phyloP scores from a whole-genome alignment of 306 rosid genomes.

The Inga laurina region DNA sequence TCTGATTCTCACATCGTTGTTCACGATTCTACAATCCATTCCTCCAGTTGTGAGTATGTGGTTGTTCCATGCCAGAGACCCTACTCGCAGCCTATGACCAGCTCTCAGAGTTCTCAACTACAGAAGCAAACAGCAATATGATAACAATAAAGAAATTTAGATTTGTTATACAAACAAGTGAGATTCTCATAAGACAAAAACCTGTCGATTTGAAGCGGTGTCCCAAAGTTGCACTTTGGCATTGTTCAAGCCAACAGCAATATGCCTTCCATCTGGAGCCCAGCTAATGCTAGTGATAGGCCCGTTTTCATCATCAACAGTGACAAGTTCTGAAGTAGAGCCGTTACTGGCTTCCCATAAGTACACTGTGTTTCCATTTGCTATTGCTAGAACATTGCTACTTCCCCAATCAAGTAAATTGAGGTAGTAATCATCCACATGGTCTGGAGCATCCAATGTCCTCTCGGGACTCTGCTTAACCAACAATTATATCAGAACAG shows the following conservation, averaged over 20 bases:
- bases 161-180: not conserved
- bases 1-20: conserved; percentile 64
- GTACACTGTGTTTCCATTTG: conserved; percentile 58
- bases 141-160: not conserved
- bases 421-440: conserved; percentile 64
- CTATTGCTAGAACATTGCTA: conserved; percentile 62
- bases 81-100: conserved; percentile 53
- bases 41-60: conserved; percentile 65
- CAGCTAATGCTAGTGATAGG: conserved; percentile 63
- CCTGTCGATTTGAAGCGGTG: conserved; percentile 50
- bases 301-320: conserved; percentile 58
- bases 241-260: conserved; percentile 60
- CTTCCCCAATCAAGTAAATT: conserved; percentile 71
- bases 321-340: conserved; percentile 58
- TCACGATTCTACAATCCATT: conserved; percentile 59
- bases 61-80: conserved; percentile 65
- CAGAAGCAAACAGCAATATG: not conserved
- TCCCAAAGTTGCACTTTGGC: conserved; percentile 71
- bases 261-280: conserved; percentile 71
- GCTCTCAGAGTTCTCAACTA: conserved; percentile 62
- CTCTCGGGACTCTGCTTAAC: conserved; percentile 55
- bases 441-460: conserved; percentile 71
- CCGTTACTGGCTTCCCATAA: conserved; percentile 61
- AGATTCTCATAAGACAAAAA: not conserved
- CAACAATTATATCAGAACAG: not conserved